These are phyloP conservation scores for Ceratobasidium sp. DNA, from an alignment of 1,284 basidiomycete species.

Conservation along the genomic window DNA sequence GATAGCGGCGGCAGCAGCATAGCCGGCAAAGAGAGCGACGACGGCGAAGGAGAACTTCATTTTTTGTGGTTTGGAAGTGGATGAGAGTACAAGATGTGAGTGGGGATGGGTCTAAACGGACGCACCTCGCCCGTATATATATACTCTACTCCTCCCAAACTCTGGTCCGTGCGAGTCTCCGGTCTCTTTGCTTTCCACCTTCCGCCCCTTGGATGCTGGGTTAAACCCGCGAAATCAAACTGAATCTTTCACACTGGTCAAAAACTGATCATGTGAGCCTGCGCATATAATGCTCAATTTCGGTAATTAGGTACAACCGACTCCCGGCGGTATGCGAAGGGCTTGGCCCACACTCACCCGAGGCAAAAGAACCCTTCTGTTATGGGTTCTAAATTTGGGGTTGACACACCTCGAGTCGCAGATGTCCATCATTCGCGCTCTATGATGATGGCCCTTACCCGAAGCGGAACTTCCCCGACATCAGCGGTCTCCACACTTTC, in stretches of 20 bases:
- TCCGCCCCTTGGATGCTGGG: not conserved
- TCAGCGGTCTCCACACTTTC: not conserved
- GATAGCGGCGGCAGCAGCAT: not conserved
- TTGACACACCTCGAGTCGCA: not conserved
- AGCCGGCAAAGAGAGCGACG: slow-evolving; percentile 13
- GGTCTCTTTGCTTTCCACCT: no score
- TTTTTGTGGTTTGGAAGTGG: not conserved
- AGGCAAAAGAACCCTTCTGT: not conserved
- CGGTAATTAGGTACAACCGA: not conserved
- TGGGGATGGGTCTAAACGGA: not conserved
- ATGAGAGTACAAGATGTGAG: not conserved
- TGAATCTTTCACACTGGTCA: not conserved
- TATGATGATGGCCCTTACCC: not conserved
- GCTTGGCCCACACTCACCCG: not conserved
- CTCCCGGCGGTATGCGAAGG: not conserved
- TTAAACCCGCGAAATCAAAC: slow-evolving; percentile 8
- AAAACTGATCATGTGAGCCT: not conserved
- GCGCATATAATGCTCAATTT: not conserved
- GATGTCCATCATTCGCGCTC: not conserved
- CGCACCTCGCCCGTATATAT: not conserved
- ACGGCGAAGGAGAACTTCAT: slow-evolving; percentile 6
- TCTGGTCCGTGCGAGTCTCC: not conserved
- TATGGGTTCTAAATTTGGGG: not conserved
- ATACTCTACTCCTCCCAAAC: not conserved
- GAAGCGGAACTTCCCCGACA: not conserved